A percentile compares a stretch with the other conserved stretches of the same genome.
Evolutionary conservation across 176 grass and related monocot genomes (phyloP).

Genomic region (Ampelocalamus luodianensis): DNA sequence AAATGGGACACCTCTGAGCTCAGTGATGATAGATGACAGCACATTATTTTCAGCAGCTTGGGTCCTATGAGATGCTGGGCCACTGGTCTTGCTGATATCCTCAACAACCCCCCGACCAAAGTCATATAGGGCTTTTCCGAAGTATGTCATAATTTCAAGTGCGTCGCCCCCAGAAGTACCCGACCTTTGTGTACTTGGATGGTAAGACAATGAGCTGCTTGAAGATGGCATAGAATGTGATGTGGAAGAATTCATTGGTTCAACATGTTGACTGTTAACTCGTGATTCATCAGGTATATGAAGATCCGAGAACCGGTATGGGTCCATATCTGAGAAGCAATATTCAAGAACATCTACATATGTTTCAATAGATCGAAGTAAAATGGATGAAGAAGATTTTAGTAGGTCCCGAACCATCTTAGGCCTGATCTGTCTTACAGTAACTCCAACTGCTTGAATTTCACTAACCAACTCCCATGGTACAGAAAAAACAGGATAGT

Average conservation of each 20-base stretch:
- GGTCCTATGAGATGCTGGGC: constrained; percentile 54
- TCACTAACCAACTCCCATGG: constrained; percentile 91
- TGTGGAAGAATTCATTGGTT: constrained; percentile 34
- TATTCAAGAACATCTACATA: constrained; percentile 96
- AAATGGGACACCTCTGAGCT: constrained; percentile 90
- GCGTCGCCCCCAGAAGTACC: constrained; percentile 83
- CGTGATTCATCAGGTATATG: constrained; percentile 46
- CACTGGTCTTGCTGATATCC: constrained; percentile 77
- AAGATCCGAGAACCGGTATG: constrained; percentile 59
- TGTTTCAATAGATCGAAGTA: constrained; percentile 85
- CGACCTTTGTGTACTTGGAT: constrained; percentile 47
- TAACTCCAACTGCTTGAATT: constrained; percentile 89
- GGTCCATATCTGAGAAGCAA: constrained; percentile 88
- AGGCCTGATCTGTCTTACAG: constrained; percentile 83
- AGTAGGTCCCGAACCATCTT: constrained; percentile 92
- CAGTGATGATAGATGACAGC: constrained; percentile 68
- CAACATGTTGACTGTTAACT: constrained; percentile 48
- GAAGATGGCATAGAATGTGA: constrained; percentile 47
- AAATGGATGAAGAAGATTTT: constrained; percentile 81
- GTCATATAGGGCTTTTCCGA: constrained; percentile 96
- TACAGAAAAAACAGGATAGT: constrained; percentile 98
- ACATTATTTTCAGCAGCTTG: constrained; percentile 61
- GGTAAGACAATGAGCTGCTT: constrained; percentile 42
- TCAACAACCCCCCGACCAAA: constrained; percentile 92
- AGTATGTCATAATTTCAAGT: constrained; percentile 94